Evolutionary conservation across 768 basidiomycete species (phyloP).

Genomic region (Glaciozyma martinii): DNA sequence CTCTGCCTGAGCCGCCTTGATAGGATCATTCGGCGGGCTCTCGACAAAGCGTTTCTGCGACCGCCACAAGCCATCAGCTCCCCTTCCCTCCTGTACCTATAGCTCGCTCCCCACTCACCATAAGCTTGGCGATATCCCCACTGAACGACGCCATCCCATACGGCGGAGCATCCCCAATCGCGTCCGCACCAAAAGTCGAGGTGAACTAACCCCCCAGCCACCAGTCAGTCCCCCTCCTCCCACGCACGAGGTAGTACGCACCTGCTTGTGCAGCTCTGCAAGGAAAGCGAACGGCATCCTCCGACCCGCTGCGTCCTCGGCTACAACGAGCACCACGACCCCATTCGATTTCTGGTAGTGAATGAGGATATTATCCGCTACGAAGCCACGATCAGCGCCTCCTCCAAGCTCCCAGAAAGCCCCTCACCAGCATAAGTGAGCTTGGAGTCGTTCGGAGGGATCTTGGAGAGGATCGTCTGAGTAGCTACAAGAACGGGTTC

Average conservation of each 20-base stretch:
- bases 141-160: slow-evolving; percentile 42
- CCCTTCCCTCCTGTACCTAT: not conserved
- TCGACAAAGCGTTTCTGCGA: slow-evolving; percentile 70
- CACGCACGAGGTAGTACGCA: slow-evolving; percentile 1
- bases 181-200: slow-evolving; percentile 36
- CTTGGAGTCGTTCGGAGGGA: slow-evolving; percentile 77
- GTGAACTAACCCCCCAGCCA: slow-evolving; percentile 38
- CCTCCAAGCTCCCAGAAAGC: slow-evolving; percentile 41
- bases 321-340: slow-evolving; percentile 83
- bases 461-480: slow-evolving; percentile 81
- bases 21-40: slow-evolving; percentile 70
- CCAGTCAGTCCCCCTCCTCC: not conserved
- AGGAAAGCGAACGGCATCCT: slow-evolving; percentile 93
- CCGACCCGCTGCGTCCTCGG: slow-evolving; percentile 82
- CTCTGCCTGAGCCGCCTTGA: slow-evolving; percentile 44
- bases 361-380: slow-evolving; percentile 33
- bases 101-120: slow-evolving; percentile 6
- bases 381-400: not conserved
- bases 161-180: slow-evolving; percentile 39
- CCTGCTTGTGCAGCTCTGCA: slow-evolving; percentile 61
- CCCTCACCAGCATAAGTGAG: slow-evolving; percentile 39
- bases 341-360: slow-evolving; percentile 50
- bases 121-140: slow-evolving; percentile 39
- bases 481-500: slow-evolving; percentile 9
- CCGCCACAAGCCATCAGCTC: not conserved